These are phyloP conservation scores for Kockiozyma suomiensis DNA, from an alignment of 805 yeast species.

Conservation along the genomic window DNA sequence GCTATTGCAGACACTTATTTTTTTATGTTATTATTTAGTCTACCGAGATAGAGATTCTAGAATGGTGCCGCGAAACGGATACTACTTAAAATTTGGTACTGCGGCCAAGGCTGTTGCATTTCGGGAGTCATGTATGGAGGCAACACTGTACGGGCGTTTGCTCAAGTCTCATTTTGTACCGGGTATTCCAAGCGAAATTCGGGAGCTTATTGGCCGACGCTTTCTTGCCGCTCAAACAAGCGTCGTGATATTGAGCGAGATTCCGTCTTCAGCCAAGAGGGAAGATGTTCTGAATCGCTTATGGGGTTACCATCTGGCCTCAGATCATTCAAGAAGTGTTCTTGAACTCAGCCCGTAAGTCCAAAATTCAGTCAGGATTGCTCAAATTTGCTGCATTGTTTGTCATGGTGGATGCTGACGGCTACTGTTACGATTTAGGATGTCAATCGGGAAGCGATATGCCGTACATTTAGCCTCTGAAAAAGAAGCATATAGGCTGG, in stretches of 20 bases:
- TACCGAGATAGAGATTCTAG: not conserved
- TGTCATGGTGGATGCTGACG: not conserved
- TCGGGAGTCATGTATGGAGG: not conserved
- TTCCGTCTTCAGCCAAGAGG: not conserved
- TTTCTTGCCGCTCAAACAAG: not conserved
- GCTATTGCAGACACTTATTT: not conserved
- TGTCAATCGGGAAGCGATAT: not conserved
- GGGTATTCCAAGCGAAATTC: not conserved
- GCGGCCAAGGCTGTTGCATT: not conserved
- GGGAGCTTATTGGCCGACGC: not conserved
- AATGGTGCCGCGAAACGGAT: not conserved
- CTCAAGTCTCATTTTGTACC: not conserved
- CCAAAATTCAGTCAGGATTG: too few relatives aligned
- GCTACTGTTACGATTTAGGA: not conserved
- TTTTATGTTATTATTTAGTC: not conserved
- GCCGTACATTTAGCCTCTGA: conserved; percentile 4
- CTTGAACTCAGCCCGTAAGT: conserved; percentile 3
- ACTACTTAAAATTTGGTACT: not conserved
- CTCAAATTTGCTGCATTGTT: not conserved
- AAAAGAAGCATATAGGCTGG: conserved; percentile 16
- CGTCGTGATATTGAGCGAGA: not conserved
- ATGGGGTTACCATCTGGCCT: not conserved
- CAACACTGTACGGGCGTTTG: not conserved
- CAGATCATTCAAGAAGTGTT: not conserved
- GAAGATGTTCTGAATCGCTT: not conserved